Percentiles rank a stretch among this genome's conserved stretches.
phyloP scores from a whole-genome alignment of 2,329 filamentous ascomycete genomes.

The Waltergamsia citrina region DNA sequence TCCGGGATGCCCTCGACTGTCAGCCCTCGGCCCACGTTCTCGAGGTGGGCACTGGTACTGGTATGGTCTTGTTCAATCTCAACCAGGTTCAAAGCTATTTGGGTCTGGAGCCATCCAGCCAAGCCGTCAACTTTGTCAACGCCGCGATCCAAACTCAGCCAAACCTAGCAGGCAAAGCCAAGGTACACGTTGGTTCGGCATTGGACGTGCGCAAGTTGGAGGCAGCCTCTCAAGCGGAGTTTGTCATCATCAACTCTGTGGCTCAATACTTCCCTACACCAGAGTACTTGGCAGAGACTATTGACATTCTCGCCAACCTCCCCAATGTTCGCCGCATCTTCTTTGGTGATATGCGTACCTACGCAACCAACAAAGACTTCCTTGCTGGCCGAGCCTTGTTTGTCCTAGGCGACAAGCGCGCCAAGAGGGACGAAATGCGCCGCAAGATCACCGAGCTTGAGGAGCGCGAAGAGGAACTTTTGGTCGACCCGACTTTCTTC shows the following conservation, averaged over 20 bases:
- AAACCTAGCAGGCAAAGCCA: constrained; percentile 5
- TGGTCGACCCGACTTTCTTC: constrained; percentile 14
- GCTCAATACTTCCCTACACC: constrained; percentile 5
- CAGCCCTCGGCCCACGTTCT: constrained; percentile 9
- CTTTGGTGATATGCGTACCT: constrained; percentile 12
- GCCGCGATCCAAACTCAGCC: constrained; percentile 7
- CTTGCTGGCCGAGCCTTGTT: no score
- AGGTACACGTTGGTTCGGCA: constrained; percentile 11
- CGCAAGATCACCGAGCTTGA: constrained; percentile 8
- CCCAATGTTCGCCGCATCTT: constrained; percentile 5
- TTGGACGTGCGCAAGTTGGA: constrained; percentile 6
- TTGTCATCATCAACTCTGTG: constrained; percentile 13
- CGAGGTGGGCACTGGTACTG: constrained; percentile 18
- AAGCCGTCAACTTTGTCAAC: constrained; percentile 12
- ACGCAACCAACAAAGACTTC: constrained; percentile 8
- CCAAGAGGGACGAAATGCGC: no score
- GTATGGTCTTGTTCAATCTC: constrained; percentile 22
- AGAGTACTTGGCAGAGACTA: constrained; percentile 3
- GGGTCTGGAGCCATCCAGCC: constrained; percentile 15
- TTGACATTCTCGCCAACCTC: constrained; percentile 3
- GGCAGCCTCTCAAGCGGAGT: constrained; percentile 1
- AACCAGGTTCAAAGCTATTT: constrained; percentile 13
- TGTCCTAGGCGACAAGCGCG: no score
- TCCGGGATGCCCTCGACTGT: constrained; percentile 9
- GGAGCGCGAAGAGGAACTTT: constrained; percentile 9